Percentiles rank a stretch among this genome's conserved stretches.
These are phyloP conservation scores for Epicoccum sorghinum DNA, from an alignment of 2,329 filamentous ascomycete species.

Conservation along the genomic window DNA sequence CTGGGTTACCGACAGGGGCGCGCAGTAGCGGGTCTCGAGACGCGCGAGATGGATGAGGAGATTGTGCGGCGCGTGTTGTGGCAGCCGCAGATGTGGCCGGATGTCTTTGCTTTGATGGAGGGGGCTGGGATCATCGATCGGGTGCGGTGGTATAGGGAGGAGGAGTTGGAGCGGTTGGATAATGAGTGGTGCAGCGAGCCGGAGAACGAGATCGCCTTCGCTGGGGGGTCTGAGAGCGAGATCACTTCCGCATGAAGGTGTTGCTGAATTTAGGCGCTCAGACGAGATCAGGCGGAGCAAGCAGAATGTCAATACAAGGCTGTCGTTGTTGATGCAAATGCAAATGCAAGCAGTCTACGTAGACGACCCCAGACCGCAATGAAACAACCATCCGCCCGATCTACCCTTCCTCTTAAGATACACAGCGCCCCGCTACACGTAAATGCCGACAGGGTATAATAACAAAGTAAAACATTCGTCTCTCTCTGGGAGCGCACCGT, in stretches of 20 bases:
- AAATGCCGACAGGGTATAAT: conserved; percentile 20
- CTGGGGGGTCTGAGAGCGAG: background rate
- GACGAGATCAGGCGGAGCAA: background rate
- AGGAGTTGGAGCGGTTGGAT: background rate
- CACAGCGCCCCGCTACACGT: conserved; percentile 16
- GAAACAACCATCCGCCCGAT: background rate
- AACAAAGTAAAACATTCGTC: conserved; percentile 16
- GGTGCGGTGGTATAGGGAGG: background rate
- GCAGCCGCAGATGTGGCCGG: conserved; percentile 1
- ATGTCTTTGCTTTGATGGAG: background rate
- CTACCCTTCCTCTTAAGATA: background rate
- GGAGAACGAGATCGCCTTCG: background rate
- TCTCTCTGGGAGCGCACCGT: background rate
- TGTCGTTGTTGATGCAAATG: background rate
- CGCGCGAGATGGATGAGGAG: background rate
- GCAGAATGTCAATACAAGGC: background rate
- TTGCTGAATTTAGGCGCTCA: no score
- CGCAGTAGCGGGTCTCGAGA: background rate
- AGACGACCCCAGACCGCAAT: background rate
- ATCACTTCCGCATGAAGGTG: no score
- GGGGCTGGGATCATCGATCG: background rate
- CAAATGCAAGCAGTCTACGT: conserved; percentile 7
- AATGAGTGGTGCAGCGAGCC: background rate
- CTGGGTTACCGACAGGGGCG: background rate
- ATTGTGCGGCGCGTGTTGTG: background rate